phyloP scores from a whole-genome alignment of 2,329 filamentous ascomycete species.

The Nemania sp. region DNA sequence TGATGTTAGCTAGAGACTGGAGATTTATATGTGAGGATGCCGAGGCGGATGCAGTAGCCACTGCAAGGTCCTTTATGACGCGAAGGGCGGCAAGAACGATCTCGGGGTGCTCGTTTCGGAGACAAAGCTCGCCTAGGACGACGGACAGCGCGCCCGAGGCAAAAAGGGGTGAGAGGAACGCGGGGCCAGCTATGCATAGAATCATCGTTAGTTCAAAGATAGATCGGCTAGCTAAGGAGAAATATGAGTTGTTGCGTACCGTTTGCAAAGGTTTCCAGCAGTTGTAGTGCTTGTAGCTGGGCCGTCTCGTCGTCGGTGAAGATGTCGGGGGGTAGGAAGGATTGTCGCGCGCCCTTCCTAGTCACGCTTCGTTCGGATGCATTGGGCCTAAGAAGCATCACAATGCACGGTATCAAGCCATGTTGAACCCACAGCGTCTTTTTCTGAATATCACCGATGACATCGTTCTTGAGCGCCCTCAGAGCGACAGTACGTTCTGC shows the following conservation, averaged over 20 bases:
- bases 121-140: constrained; percentile 78
- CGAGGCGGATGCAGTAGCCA: constrained; percentile 70
- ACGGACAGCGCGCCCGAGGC: constrained; percentile 74
- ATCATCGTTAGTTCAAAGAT: constrained; percentile 33
- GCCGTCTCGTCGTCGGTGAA: constrained; percentile 74
- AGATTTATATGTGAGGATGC: constrained; percentile 62
- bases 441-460: constrained; percentile 86
- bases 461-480: constrained; percentile 84
- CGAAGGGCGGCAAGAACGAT: constrained; percentile 80
- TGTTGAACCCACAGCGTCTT: constrained; percentile 82
- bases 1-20: constrained; percentile 67
- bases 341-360: constrained; percentile 55
- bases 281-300: constrained; percentile 81
- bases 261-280: constrained; percentile 86
- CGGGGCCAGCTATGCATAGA: constrained; percentile 74
- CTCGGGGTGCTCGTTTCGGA: constrained; percentile 70
- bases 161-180: constrained; percentile 81
- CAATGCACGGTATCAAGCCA: constrained; percentile 73
- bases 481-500: constrained; percentile 71
- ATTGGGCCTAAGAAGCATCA: constrained; percentile 58
- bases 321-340: constrained; percentile 51
- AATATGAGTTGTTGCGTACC: constrained; percentile 64
- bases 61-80: constrained; percentile 77
- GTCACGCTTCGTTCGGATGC: constrained; percentile 53
- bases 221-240: constrained; percentile 24